Evolutionary conservation across 2,329 filamentous ascomycete species (phyloP).

Genomic region (Exserohilum rostratum): DNA sequence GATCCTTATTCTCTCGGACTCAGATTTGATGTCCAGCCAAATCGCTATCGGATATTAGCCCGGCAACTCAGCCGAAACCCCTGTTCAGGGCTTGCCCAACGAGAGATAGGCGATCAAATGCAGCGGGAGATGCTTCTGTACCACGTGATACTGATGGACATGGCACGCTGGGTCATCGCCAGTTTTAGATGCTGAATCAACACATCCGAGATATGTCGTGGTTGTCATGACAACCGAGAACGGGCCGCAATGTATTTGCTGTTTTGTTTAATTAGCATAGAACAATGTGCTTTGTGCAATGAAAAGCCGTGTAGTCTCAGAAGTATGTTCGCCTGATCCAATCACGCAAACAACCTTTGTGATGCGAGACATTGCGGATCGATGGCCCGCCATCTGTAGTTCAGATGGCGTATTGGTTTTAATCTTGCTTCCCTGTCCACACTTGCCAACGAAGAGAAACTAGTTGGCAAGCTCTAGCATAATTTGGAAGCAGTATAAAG

Average conservation of each 20-base stretch:
- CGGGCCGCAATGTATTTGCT: neutral
- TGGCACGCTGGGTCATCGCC: no score
- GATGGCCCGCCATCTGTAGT: slow-evolving; percentile 40
- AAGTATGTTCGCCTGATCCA: slow-evolving; percentile 11
- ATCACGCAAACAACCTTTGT: slow-evolving; percentile 31
- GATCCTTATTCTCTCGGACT: no score
- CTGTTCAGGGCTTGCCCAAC: no score
- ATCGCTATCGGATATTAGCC: no score
- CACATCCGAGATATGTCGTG: neutral
- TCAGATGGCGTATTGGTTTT: slow-evolving; percentile 29
- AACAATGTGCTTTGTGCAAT: no score
- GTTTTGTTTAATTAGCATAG: no score
- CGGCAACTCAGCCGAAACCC: no score
- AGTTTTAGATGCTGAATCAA: neutral
- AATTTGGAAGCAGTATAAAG: slow-evolving; percentile 44
- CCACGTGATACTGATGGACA: no score
- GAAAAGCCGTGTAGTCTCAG: neutral
- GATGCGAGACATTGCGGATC: slow-evolving; percentile 30
- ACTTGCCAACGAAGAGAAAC: slow-evolving; percentile 48
- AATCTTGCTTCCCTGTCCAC: slow-evolving; percentile 53
- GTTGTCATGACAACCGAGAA: neutral
- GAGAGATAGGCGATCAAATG: no score
- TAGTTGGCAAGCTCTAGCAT: slow-evolving; percentile 51
- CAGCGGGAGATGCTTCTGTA: no score
- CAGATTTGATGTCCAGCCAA: no score